Evolutionary conservation across 192 early-diverging fungal genomes (phyloP).

Genomic region (Backusella mclennaniae): DNA sequence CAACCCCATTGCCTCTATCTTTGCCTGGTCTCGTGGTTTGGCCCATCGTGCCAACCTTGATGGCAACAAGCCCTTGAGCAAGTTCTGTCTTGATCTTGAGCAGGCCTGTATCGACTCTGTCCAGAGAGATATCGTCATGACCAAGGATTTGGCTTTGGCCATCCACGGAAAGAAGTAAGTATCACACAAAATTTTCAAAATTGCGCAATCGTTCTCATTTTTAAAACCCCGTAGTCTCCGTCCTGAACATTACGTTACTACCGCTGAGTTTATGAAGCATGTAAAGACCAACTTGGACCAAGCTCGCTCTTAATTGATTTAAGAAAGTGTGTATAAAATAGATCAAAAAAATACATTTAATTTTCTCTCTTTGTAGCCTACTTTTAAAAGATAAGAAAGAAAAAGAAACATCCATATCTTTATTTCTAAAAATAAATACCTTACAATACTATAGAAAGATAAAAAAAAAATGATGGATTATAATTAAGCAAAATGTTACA

Average conservation of each 20-base stretch:
- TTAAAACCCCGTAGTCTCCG: constrained; percentile 3
- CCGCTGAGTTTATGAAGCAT: constrained; percentile 7
- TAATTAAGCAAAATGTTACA: background rate
- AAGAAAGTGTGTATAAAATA: constrained; percentile 2
- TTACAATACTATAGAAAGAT: background rate
- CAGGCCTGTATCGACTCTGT: constrained; percentile 89
- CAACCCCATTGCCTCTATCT: constrained; percentile 74
- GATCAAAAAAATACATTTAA: background rate
- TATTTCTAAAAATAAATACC: constrained; percentile 6
- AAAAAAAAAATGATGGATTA: background rate
- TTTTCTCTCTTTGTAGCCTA: background rate
- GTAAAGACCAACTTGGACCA: constrained; percentile 12
- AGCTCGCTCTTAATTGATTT: constrained; percentile 6
- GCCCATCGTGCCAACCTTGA: constrained; percentile 94
- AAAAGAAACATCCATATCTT: background rate
- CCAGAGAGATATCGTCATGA: constrained; percentile 79
- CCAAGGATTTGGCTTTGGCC: constrained; percentile 92
- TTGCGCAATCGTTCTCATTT: constrained; percentile 12
- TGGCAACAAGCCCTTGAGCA: constrained; percentile 56
- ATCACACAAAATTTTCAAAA: background rate
- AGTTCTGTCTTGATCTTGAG: constrained; percentile 78
- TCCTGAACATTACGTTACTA: constrained; percentile 16
- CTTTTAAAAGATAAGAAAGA: background rate
- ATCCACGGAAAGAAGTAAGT: constrained; percentile 62
- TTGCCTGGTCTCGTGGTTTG: constrained; percentile 89